These are phyloP conservation scores for Lasiodiplodia sp. DNA, from an alignment of 2,329 filamentous ascomycete genomes.

Conservation along the genomic window DNA sequence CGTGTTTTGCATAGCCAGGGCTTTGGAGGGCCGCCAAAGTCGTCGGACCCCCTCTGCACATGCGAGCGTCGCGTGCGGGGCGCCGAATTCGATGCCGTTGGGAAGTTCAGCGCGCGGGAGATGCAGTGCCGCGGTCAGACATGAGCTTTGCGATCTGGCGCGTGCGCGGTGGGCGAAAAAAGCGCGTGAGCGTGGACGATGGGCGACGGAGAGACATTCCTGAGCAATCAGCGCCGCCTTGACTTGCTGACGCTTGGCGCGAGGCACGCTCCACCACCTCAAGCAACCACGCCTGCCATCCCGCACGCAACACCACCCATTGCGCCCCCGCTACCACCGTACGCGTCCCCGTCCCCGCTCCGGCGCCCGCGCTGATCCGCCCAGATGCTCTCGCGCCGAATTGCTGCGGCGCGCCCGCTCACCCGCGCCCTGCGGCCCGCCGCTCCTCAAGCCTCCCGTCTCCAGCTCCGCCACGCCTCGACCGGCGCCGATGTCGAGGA, in stretches of 20 bases:
- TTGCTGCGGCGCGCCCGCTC: constrained; percentile 50
- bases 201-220: constrained; percentile 17
- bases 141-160: constrained; percentile 38
- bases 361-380: constrained; percentile 4
- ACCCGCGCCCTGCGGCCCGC: constrained; percentile 44
- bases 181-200: constrained; percentile 28
- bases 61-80: constrained; percentile 26
- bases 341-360: background rate
- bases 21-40: constrained; percentile 28
- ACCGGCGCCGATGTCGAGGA: constrained; percentile 63
- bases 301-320: constrained; percentile 23
- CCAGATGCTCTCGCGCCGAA: constrained; percentile 53
- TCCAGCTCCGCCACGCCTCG: constrained; percentile 46
- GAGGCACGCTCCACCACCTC: constrained; percentile 22
- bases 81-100: constrained; percentile 35
- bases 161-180: constrained; percentile 38
- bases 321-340: constrained; percentile 22
- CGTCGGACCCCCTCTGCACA: constrained; percentile 38
- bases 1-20: constrained; percentile 32
- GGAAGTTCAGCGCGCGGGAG: constrained; percentile 34
- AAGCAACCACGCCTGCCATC: constrained; percentile 3
- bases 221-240: constrained; percentile 12
- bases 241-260: constrained; percentile 12
- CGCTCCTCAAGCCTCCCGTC: constrained; percentile 41
- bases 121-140: constrained; percentile 42